Percentiles rank a stretch among this genome's conserved stretches.
Conservation (phyloP, 495 filamentous ascomycete genomes). For the Recurvomyces mirabilis region DNA sequence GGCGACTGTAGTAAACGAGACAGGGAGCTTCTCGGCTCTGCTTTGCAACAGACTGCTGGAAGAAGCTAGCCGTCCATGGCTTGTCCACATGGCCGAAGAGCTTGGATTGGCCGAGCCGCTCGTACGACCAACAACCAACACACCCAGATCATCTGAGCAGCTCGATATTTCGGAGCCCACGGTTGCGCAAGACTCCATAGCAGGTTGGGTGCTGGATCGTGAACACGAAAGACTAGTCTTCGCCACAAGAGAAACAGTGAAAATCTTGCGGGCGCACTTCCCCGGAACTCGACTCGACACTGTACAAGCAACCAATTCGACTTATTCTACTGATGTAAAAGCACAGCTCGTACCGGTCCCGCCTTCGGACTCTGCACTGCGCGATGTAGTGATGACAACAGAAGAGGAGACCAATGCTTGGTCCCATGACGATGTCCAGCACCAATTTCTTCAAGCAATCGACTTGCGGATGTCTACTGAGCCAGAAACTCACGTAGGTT, state of each 20-base stretch:
- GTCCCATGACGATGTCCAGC: background rate
- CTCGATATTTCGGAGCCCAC: background rate
- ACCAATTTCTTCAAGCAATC: background rate
- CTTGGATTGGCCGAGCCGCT: too few species aligned
- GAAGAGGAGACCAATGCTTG: too few species aligned
- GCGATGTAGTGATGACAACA: too few species aligned
- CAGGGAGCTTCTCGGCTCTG: constrained; percentile 35
- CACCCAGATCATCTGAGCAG: background rate
- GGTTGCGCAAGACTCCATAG: too few species aligned
- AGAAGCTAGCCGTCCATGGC: constrained; percentile 58
- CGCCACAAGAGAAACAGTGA: too few species aligned
- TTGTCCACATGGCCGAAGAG: constrained; percentile 43
- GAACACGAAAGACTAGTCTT: too few species aligned
- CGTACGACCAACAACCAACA: too few species aligned
- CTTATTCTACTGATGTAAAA: too few species aligned
- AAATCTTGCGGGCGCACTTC: too few species aligned
- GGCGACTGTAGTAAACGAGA: constrained; percentile 52
- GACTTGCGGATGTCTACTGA: background rate
- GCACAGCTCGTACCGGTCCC: background rate
- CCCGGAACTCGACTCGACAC: too few species aligned
- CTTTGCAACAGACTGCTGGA: constrained; percentile 32
- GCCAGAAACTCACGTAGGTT: background rate
- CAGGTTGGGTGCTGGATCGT: too few species aligned
- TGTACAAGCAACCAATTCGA: too few species aligned
- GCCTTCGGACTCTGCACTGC: background rate